phyloP scores from a whole-genome alignment of 2,329 filamentous ascomycete genomes.

The Rutstroemia sp. region DNA sequence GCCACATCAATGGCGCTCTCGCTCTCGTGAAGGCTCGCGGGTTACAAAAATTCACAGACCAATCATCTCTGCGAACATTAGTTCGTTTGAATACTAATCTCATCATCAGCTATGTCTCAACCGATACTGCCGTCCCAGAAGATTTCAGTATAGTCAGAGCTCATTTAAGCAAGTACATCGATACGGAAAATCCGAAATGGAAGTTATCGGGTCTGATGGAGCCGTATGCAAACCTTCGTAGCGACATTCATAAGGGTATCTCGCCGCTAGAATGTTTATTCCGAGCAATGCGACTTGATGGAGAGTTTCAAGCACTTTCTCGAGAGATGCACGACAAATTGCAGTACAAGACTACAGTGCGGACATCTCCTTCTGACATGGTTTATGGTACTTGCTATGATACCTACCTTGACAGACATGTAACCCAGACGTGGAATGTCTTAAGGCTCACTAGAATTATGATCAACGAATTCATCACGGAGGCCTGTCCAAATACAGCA shows the following conservation, averaged over 20 bases:
- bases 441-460: constrained; percentile 8
- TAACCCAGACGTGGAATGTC: constrained; percentile 12
- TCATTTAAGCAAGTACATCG: constrained; percentile 1
- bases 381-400: constrained; percentile 4
- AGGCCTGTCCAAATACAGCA: background rate
- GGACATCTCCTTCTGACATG: background rate
- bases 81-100: constrained; percentile 5
- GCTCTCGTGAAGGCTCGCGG: constrained; percentile 22
- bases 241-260: background rate
- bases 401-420: constrained; percentile 8
- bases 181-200: constrained; percentile 4
- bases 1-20: constrained; percentile 36
- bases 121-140: background rate
- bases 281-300: constrained; percentile 1
- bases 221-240: constrained; percentile 8
- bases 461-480: constrained; percentile 6
- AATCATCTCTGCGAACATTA: background rate
- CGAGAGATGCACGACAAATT: constrained; percentile 1
- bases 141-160: constrained; percentile 3
- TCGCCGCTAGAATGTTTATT: constrained; percentile 1
- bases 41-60: background rate
- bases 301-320: background rate
- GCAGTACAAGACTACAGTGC: constrained; percentile 1
- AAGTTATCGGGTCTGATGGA: constrained; percentile 7
- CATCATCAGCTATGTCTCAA: constrained; percentile 9